Percentiles rank a stretch among this genome's conserved stretches.
Conservation (phyloP, 495 filamentous ascomycete genomes). For the Oleoguttula mirabilis region DNA sequence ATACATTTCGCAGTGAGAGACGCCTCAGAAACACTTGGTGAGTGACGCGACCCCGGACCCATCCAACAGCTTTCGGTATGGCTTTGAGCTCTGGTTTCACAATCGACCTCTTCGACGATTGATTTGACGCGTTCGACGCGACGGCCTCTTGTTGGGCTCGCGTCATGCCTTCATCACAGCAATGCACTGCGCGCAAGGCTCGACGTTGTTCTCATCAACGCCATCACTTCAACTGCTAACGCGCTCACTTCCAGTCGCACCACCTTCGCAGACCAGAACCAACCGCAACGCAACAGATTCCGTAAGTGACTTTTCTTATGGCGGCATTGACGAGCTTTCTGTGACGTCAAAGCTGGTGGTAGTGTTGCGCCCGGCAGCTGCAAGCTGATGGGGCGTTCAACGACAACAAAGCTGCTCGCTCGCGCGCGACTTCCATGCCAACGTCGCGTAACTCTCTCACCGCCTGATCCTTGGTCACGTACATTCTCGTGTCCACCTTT, state of each 20-base stretch:
- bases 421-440: constrained; percentile 1
- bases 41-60: too few species aligned
- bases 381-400: background rate
- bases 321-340: background rate
- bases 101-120: too few species aligned
- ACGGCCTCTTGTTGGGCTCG: too few species aligned
- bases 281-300: background rate
- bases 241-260: background rate
- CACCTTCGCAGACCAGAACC: background rate
- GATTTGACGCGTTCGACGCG: too few species aligned
- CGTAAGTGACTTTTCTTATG: background rate
- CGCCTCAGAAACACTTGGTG: too few species aligned
- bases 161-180: background rate
- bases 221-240: background rate
- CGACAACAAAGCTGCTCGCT: background rate
- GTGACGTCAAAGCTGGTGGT: background rate
- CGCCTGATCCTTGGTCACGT: background rate
- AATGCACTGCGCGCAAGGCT: background rate
- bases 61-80: too few species aligned
- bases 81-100: too few species aligned
- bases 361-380: constrained; percentile 6
- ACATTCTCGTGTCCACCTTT: background rate
- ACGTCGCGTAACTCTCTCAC: constrained; percentile 1
- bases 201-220: background rate
- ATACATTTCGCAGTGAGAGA: too few species aligned